A percentile compares a stretch with the other conserved stretches of the same genome.
phyloP scores from a whole-genome alignment of 768 basidiomycete genomes.

The Tricholoma furcatifolium region DNA sequence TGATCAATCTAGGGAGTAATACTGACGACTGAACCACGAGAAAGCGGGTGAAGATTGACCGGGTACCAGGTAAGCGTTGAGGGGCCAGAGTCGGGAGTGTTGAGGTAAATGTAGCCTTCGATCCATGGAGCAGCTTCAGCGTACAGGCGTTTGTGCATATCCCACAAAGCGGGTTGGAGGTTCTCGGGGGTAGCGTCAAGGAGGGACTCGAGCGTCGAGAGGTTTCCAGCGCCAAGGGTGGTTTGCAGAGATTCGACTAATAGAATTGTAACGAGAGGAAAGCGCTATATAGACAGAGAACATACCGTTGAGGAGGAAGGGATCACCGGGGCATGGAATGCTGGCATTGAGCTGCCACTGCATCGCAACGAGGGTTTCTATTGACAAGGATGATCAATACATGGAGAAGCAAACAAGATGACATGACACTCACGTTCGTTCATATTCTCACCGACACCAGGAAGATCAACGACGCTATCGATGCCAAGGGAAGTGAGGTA shows the following conservation, averaged over 20 bases:
- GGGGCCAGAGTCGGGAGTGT: background rate
- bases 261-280: too few species aligned
- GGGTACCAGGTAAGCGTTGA: background rate
- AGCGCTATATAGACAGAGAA: too few species aligned
- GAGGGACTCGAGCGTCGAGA: background rate
- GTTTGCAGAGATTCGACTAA: constrained; percentile 3
- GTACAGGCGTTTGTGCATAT: background rate
- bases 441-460: constrained; percentile 9
- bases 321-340: background rate
- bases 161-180: background rate
- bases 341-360: constrained; percentile 4
- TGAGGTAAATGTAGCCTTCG: background rate
- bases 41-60: background rate
- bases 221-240: background rate
- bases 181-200: background rate
- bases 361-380: background rate
- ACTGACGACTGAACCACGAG: background rate
- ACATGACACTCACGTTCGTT: background rate
- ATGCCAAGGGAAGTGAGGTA: constrained; percentile 2
- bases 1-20: too few species aligned
- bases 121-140: background rate
- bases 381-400: background rate
- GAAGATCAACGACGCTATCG: constrained; percentile 6
- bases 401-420: background rate
- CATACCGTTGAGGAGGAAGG: background rate